Evolutionary conservation across 2,329 filamentous ascomycete genomes (phyloP), one percentile per base, ranked within the genome.

Genomic region (Penicillium sp.): DNA sequence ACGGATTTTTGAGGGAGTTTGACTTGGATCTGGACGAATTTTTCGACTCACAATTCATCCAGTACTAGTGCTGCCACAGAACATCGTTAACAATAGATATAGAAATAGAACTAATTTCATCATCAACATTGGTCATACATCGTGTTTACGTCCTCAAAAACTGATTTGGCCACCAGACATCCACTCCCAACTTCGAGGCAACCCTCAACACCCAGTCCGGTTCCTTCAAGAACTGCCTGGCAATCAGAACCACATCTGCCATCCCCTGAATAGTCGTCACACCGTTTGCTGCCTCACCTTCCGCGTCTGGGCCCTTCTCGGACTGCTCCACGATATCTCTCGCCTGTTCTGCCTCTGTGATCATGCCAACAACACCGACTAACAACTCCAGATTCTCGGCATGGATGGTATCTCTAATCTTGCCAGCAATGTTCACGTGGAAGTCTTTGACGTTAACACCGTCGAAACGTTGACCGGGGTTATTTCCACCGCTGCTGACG

Each of bases 181-280:
- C 73, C 0, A 82, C 71, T 3, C 72, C 75, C 58, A 82, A 57
- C 62, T 75, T 70, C 68, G 74, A 76, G 14, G 79, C 80, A 1
- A 81, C 78, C 40, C 66, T 77, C 33, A 82, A 60, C 28, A 82
- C 79, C 79, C 79, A 81, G 62, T 81, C 79, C 0, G 80, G 78
- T 66, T 82, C 79, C 7, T 79, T 70, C 72, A 82, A 73, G 59
- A 83, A 82, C 60, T 82, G 79, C 43, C 79, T 71, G 1, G 75
- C 80, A 43, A 83, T 72, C 14, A 82, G 60, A 21, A 81, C 70
- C 0, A 77, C 74, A 69, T 82, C 80, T 0, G 79, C 71, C 35
- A 62, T 64, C 24, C 64, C 62, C 18, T 59, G 56, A 40, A 66
- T 63, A 8, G 62, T 60, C 2, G 60, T 61, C 12, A 63, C 60